These are phyloP conservation scores for Entomortierella chlamydospora DNA, from an alignment of 192 early-diverging fungal genomes.

Conservation along the genomic window DNA sequence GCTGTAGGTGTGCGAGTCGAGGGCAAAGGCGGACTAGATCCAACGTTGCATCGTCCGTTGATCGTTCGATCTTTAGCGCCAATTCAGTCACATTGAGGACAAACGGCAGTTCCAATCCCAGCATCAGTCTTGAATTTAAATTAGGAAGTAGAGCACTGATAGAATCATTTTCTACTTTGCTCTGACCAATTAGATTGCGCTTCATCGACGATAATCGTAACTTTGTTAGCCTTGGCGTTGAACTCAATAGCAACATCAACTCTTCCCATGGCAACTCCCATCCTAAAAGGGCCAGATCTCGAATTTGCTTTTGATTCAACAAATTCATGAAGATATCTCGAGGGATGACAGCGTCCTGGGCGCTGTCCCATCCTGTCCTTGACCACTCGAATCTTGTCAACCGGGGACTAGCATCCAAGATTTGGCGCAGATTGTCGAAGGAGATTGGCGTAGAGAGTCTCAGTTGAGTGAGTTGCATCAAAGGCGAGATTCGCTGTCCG, in stretches of 20 bases:
- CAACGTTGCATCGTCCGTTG: not conserved
- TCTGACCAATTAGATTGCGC: not conserved
- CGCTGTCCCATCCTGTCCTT: not conserved
- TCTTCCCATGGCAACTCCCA: slow-evolving; percentile 9
- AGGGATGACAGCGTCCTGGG: not conserved
- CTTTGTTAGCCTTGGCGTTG: not conserved
- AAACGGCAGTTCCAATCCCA: not conserved
- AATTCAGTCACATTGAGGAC: not conserved
- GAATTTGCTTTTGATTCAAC: not conserved
- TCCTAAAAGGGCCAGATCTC: not conserved
- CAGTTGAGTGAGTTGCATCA: not conserved
- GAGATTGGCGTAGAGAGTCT: not conserved
- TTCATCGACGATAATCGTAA: not conserved
- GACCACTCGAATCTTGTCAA: not conserved
- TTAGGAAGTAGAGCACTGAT: not conserved
- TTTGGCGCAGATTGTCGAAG: not conserved
- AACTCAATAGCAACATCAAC: not conserved
- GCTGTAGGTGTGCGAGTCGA: not conserved
- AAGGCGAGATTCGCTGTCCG: not conserved
- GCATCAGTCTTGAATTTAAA: not conserved
- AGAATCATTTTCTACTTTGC: not conserved
- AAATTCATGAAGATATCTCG: not conserved
- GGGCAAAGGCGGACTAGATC: not conserved
- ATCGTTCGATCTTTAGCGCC: not conserved
- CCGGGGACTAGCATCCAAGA: not conserved